phyloP scores from a whole-genome alignment of 352 stramenopile species.

The Phytopythium aichiense region DNA sequence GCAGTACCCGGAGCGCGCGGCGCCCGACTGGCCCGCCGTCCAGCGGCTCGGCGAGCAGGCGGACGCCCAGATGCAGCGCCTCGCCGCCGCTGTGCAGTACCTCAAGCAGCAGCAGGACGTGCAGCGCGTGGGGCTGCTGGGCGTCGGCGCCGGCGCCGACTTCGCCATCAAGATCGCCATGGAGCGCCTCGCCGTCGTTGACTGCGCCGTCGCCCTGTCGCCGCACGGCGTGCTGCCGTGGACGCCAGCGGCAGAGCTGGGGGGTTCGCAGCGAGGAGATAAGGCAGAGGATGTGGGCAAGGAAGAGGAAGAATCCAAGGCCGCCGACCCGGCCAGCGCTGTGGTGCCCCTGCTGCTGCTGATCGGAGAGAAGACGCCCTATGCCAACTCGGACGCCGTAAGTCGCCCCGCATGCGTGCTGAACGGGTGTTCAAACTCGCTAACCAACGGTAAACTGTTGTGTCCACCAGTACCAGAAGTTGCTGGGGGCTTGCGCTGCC shows the following conservation, averaged over 20 bases:
- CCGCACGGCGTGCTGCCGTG: conserved; percentile 48
- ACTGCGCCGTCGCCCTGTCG: conserved; percentile 72
- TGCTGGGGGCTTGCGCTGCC: conserved; percentile 30
- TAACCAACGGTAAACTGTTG: background rate
- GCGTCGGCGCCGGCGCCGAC: conserved; percentile 63
- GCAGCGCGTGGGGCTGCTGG: conserved; percentile 67
- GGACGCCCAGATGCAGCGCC: conserved; percentile 19
- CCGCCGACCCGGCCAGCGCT: conserved; percentile 13
- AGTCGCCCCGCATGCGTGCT: conserved; percentile 11
- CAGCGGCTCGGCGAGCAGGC: conserved; percentile 10
- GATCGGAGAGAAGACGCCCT: conserved; percentile 60
- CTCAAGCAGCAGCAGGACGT: conserved; percentile 70
- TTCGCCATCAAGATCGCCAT: conserved; percentile 62
- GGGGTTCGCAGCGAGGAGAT: background rate
- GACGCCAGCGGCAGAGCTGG: conserved; percentile 6
- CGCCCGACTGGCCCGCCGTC: conserved; percentile 14
- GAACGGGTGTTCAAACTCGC: background rate
- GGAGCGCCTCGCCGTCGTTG: conserved; percentile 30
- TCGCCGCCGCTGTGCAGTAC: conserved; percentile 49
- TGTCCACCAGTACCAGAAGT: conserved; percentile 45
- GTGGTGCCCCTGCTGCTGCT: conserved; percentile 59
- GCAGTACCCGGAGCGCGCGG: background rate
- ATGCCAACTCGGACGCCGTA: conserved; percentile 59
- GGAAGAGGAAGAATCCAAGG: conserved; percentile 8
- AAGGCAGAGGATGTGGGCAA: conserved; percentile 4